A percentile compares a stretch with the other conserved stretches of the same genome.
Conservation (phyloP, 2,329 filamentous ascomycete genomes). For the Cladosporium sp. region DNA sequence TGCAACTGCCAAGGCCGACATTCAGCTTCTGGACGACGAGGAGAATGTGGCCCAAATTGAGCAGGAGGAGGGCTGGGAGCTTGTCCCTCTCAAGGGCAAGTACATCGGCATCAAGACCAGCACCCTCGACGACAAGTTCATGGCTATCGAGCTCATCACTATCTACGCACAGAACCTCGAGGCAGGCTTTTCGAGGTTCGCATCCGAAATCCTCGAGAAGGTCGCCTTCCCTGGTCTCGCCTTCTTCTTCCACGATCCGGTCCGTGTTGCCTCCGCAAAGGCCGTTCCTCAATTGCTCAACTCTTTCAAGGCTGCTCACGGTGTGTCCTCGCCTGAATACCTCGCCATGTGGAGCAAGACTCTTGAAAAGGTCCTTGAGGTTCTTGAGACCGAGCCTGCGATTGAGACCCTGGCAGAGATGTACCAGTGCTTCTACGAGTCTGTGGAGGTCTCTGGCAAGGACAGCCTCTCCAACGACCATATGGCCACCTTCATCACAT, state of each 20-base stretch:
- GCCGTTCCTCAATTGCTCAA: conserved; percentile 89
- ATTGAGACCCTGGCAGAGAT: conserved; percentile 97
- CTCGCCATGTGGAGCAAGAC: conserved; percentile 79
- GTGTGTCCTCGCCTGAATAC: conserved; percentile 72
- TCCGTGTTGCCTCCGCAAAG: conserved; percentile 90
- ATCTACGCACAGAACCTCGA: conserved; percentile 97
- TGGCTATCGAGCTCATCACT: conserved; percentile 97
- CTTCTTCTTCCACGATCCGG: conserved; percentile 99
- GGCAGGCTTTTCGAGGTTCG: conserved; percentile 84
- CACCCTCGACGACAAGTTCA: conserved; percentile 96
- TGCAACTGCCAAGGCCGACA: conserved; percentile 92
- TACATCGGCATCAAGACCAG: conserved; percentile 98
- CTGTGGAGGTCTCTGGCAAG: conserved; percentile 87
- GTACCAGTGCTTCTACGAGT: conserved; percentile 99
- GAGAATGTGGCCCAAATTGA: conserved; percentile 90
- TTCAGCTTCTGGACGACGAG: conserved; percentile 91
- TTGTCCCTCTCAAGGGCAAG: conserved; percentile 94
- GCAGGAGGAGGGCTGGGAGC: conserved; percentile 94
- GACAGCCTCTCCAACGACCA: conserved; percentile 72
- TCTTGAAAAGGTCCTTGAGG: conserved; percentile 86
- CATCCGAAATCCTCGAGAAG: conserved; percentile 90
- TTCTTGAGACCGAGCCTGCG: conserved; percentile 86
- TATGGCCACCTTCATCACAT: conserved; percentile 83
- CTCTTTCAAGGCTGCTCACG: conserved; percentile 89
- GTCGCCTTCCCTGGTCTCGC: conserved; percentile 89